phyloP scores from a whole-genome alignment of 2,329 filamentous ascomycete genomes.

The Talaromyces atroroseus region DNA sequence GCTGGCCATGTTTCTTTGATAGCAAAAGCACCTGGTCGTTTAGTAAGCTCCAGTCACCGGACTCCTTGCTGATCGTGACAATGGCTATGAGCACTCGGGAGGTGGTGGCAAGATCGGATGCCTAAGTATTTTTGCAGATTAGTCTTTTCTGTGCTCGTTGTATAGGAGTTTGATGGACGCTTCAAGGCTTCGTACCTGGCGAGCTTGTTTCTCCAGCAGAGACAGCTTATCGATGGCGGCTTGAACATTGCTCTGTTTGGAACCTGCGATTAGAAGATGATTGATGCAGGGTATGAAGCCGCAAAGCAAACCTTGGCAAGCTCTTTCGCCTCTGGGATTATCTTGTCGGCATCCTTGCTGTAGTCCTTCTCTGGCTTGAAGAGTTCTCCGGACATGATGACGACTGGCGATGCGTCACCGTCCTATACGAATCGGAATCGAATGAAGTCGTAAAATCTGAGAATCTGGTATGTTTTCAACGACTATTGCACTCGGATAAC shows the following conservation, averaged over 20 bases:
- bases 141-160: constrained; percentile 12
- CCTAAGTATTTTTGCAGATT: constrained; percentile 46
- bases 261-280: background rate
- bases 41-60: constrained; percentile 86
- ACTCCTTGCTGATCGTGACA: constrained; percentile 89
- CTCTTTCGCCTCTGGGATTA: constrained; percentile 84
- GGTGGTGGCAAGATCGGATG: constrained; percentile 92
- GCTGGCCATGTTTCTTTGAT: constrained; percentile 99
- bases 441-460: background rate
- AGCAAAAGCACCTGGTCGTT: constrained; percentile 94
- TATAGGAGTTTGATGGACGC: constrained; percentile 16
- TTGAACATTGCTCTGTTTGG: constrained; percentile 59
- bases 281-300: background rate
- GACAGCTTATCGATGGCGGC: constrained; percentile 91
- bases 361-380: constrained; percentile 98
- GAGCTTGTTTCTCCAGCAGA: constrained; percentile 88
- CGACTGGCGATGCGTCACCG: constrained; percentile 19
- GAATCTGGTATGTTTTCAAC: background rate
- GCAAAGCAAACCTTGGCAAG: constrained; percentile 67
- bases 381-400: constrained; percentile 71
- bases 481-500: background rate
- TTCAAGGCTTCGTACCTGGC: constrained; percentile 62
- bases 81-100: constrained; percentile 82
- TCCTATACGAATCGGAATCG: background rate
- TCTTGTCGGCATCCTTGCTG: constrained; percentile 89